Base-by-base conservation (phyloP, 228 moss, liverwort and hornwort species). In the Sphagnum fallax region DNA sequence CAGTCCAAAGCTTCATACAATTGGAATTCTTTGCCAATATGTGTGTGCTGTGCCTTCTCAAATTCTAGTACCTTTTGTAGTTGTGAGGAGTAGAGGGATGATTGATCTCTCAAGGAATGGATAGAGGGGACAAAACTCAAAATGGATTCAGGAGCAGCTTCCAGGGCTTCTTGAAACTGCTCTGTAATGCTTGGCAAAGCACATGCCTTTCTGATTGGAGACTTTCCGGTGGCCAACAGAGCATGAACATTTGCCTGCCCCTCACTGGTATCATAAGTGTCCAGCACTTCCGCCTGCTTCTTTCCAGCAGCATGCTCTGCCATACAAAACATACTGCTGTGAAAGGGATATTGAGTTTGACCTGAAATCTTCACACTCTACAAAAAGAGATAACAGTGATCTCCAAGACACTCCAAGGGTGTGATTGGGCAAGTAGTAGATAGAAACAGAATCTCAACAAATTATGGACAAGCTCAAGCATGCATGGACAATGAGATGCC, bases 111-210 rank as follows among this genome's bases (percentile, higher is more conserved):
- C 51, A 70, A 70, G 49, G 76, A 71, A 13, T 80, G 80, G 50
- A 74, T 73, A 5, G 80, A 74, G 67, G 78, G 86, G 65, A 59
- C 60, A 14, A 71, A 66, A 68, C 16, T 49, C 51, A 72, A 48
- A 59, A 16, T 59, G 63, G 75, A 75, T 52, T 74, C 69, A 11
- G 86, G 86, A 72, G 83, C 86, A 69, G 86, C 78, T 80, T 77
- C 64, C 58, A 87, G 18, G 64, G 86, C 86, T 80, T 83, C 83
- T 70, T 87, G 86, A 65, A 87, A 87, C 72, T 87, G 86, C 71
- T 83, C 83, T 64, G 76, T 72, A n/a, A 83, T 87, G 62, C 76
- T 66, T 12, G 75, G 83, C 68, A 83, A 70, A 8, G 68, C 5
- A n/a, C 67, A 76, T 48, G 74, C 58, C 18, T 70, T 74, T 14